Percentiles rank a stretch among this genome's conserved stretches.
Conservation (phyloP, 345 rosid genomes). For the Moricandia moricandioides region DNA sequence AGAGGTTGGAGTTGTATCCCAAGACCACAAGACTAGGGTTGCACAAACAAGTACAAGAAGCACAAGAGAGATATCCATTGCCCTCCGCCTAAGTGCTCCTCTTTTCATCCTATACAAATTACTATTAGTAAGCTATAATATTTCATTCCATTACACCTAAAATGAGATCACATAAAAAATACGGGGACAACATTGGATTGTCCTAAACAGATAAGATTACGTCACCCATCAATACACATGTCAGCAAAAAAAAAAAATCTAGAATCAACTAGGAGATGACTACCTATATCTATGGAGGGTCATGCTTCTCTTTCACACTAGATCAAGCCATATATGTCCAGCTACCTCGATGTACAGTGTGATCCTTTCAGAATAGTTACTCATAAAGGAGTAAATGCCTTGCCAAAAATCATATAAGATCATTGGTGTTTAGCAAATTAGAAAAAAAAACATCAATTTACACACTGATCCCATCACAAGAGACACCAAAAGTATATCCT, state of each 20-base stretch:
- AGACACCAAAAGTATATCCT: conserved; percentile 1
- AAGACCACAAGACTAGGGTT: conserved; percentile 56
- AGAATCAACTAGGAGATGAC: conserved; percentile 23
- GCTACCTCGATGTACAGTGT: conserved; percentile 20
- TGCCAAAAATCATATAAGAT: conserved; percentile 24
- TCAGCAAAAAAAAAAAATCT: conserved; percentile 3
- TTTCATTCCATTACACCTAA: conserved; percentile 9
- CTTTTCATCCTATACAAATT: conserved; percentile 56
- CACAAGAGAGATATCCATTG: conserved; percentile 49
- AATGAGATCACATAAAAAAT: no score
- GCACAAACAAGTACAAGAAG: conserved; percentile 54
- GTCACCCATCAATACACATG: conserved; percentile 6
- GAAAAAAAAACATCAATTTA: neutral
- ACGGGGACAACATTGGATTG: neutral
- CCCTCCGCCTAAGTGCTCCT: conserved; percentile 43
- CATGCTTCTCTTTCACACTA: conserved; percentile 35
- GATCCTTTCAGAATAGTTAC: conserved; percentile 25
- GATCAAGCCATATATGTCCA: conserved; percentile 33
- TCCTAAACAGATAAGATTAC: conserved; percentile 9
- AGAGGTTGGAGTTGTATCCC: conserved; percentile 52
- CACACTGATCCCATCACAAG: conserved; percentile 12
- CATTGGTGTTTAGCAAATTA: conserved; percentile 9
- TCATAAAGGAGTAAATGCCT: conserved; percentile 23
- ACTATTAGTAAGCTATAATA: conserved; percentile 2
- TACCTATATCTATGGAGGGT: conserved; percentile 37